Percentiles rank a stretch among this genome's conserved stretches.
phyloP scores from a whole-genome alignment of 352 stramenopile species.

The Phytophthora pinifolia region DNA sequence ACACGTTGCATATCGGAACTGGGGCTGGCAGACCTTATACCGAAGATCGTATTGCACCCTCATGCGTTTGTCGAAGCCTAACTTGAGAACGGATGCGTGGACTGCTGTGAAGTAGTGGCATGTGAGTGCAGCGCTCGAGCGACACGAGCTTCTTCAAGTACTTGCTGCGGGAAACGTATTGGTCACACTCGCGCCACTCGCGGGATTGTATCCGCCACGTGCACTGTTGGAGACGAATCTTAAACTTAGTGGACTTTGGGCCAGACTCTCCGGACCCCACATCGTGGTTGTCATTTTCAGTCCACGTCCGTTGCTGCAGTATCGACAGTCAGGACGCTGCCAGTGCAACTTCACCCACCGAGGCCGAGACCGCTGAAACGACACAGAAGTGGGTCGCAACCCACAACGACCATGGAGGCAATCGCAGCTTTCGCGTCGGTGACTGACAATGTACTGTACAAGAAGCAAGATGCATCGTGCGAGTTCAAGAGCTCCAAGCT shows the following conservation, averaged over 20 bases:
- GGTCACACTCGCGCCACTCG: slow-evolving; percentile 5
- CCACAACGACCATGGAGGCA: background rate
- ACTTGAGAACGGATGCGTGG: too few species aligned
- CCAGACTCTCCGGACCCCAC: too few species aligned
- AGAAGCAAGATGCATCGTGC: background rate
- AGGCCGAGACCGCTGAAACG: background rate
- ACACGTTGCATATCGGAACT: too few species aligned
- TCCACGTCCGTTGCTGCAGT: background rate
- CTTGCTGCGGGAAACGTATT: background rate
- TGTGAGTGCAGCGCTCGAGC: too few species aligned
- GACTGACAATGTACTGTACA: background rate
- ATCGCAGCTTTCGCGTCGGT: slow-evolving; percentile 1
- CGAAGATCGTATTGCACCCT: too few species aligned
- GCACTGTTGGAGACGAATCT: too few species aligned
- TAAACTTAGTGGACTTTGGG: too few species aligned
- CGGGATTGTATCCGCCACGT: background rate
- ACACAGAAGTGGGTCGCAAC: background rate
- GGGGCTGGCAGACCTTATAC: too few species aligned
- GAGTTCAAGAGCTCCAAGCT: too few species aligned
- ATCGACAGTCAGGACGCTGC: background rate
- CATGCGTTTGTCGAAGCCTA: too few species aligned
- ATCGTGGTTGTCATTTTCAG: background rate
- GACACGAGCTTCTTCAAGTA: too few species aligned
- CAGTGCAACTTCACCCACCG: background rate
- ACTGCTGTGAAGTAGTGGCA: too few species aligned